phyloP scores from a whole-genome alignment of 1,284 basidiomycete genomes.

The Trichosporon sp. region DNA sequence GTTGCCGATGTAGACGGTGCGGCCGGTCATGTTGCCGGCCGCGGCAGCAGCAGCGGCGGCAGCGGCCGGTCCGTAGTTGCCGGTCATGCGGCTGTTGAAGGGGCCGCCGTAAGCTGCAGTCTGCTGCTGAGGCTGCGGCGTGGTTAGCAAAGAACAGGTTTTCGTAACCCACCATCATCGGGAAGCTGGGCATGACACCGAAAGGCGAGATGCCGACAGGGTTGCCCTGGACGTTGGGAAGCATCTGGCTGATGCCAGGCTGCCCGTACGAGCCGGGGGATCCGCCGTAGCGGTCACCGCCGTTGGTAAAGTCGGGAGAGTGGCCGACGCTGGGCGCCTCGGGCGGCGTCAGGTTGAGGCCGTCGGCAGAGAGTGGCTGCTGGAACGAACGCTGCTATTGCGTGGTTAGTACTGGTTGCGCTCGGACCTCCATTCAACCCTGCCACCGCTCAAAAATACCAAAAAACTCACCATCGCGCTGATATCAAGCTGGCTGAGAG shows the following conservation, averaged over 20 bases:
- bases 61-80: constrained; percentile 54
- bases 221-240: neutral
- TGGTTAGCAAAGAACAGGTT: neutral
- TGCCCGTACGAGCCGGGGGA: constrained; percentile 11
- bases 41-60: constrained; percentile 72
- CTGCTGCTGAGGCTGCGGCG: constrained; percentile 2
- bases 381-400: constrained; percentile 15
- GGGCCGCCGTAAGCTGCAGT: constrained; percentile 8
- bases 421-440: neutral
- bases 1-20: constrained; percentile 97
- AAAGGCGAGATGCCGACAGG: constrained; percentile 6
- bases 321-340: constrained; percentile 14
- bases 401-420: neutral
- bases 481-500: constrained; percentile 16
- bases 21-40: constrained; percentile 62
- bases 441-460: neutral
- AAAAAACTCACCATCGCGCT: constrained; percentile 16
- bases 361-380: constrained; percentile 5
- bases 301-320: constrained; percentile 19
- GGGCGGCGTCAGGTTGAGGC: constrained; percentile 9
- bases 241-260: constrained; percentile 8
- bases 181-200: constrained; percentile 15
- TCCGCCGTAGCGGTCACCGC: constrained; percentile 8
- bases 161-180: constrained; percentile 11
- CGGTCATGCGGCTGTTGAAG: constrained; percentile 50